These are phyloP conservation scores for Rhododendron mucronatum DNA, from an alignment of 148 eudicot species.

Conservation along the genomic window DNA sequence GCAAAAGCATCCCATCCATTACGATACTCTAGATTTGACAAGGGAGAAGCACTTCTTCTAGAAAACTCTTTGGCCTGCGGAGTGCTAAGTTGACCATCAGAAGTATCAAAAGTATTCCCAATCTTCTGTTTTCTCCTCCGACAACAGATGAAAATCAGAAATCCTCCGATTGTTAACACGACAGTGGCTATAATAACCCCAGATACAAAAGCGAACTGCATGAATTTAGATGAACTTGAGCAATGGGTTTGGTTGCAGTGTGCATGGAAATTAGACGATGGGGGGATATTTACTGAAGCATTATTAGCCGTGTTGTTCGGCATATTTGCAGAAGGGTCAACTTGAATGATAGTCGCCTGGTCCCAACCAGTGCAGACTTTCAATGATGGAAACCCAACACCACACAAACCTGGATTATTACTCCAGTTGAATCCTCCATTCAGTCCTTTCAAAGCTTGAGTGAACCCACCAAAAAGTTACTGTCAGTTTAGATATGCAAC, in stretches of 20 bases:
- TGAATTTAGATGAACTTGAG: constrained; percentile 39
- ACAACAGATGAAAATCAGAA: constrained; percentile 31
- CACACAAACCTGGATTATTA: constrained; percentile 73
- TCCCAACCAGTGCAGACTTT: constrained; percentile 67
- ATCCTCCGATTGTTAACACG: constrained; percentile 31
- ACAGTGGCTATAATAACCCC: constrained; percentile 36
- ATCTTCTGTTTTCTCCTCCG: constrained; percentile 75
- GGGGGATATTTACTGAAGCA: constrained; percentile 17
- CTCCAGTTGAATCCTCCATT: constrained; percentile 41
- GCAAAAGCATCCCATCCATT: constrained; percentile 63
- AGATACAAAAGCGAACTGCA: constrained; percentile 31
- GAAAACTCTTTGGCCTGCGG: constrained; percentile 39
- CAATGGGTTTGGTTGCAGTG: constrained; percentile 36
- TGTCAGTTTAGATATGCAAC: background rate
- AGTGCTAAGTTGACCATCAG: constrained; percentile 52
- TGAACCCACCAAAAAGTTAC: background rate
- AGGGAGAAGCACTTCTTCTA: constrained; percentile 60
- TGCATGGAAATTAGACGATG: constrained; percentile 21
- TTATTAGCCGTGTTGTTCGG: constrained; percentile 16
- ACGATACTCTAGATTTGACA: constrained; percentile 52
- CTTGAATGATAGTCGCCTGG: constrained; percentile 31
- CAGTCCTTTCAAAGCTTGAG: constrained; percentile 61
- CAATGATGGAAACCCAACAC: constrained; percentile 44
- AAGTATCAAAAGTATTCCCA: constrained; percentile 37
- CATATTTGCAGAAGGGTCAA: constrained; percentile 32